Base-by-base conservation (phyloP, 495 filamentous ascomycete genomes). In the Podospora fimiseda region DNA sequence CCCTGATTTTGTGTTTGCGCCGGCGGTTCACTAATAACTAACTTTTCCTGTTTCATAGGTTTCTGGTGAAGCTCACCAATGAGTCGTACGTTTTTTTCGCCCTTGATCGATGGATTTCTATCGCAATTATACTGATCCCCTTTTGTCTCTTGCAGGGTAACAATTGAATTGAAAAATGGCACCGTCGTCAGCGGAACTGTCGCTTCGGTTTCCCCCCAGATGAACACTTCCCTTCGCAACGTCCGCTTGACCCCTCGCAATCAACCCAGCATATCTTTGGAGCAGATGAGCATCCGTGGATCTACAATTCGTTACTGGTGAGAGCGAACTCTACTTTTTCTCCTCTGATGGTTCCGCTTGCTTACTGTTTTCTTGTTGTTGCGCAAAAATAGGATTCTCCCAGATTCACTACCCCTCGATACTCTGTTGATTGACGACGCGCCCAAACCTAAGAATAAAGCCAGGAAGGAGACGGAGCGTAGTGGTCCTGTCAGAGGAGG, bases 381-480 rank as follows among this genome's bases (percentile, higher is more conserved):
- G 8, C 23, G 22, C 0, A 13, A 4, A 21, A 44, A 14, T 9
- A 11, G 9, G 11, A 44, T 22, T 22, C 18, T 13, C 42, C 22
- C 42, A 14, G 39, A 41, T n/a, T 18, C 39, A 5, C 39, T 18
- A 0, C 22, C 22, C 4, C 42, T 44, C 42, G 42, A 44, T 66
- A 94, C 91, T 13, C 80, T 98, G 27, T 76, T 98, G 13, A 89
- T 98, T 52, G 93, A 98, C 62, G 93, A 98, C 69, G 83, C 89
- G 48, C 89, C 91, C 27, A 98, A 98, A 75, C 92, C 93, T 45
- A 97, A 97, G 84, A 97, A 98, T 72, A 97, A 97, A 82, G 92
- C 93, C 23, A 77, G 93, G 63, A 98, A 98, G 78, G 94, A 98
- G 72, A 77, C 83, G 48, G 84, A 75, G 19, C 74, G 83, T 14